Conservation (phyloP, 768 basidiomycete species). For the Strobilomyces echinocephalus region DNA sequence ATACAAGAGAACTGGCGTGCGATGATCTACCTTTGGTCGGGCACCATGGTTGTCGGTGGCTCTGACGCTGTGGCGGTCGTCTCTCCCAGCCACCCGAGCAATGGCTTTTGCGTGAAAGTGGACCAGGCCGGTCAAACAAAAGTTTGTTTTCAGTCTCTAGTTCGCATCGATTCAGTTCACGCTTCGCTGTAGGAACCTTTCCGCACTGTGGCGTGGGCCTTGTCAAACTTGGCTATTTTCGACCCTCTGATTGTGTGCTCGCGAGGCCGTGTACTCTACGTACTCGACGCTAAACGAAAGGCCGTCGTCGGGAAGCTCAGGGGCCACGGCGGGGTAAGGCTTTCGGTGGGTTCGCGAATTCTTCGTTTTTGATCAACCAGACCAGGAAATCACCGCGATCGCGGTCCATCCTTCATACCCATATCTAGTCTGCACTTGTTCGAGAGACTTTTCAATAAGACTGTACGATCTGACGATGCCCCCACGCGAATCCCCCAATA, state of each 20-base stretch:
- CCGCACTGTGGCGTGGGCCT: constrained; percentile 53
- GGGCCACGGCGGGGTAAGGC: constrained; percentile 69
- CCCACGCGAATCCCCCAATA: constrained; percentile 35
- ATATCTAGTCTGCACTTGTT: constrained; percentile 65
- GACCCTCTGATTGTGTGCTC: constrained; percentile 62
- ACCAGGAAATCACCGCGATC: constrained; percentile 58
- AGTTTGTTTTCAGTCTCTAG: constrained; percentile 10
- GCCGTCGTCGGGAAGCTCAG: constrained; percentile 46
- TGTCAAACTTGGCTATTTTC: constrained; percentile 39
- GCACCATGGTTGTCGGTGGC: constrained; percentile 49
- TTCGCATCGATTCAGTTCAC: constrained; percentile 4
- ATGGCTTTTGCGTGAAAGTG: constrained; percentile 33
- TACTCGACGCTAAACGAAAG: constrained; percentile 44
- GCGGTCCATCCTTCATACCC: constrained; percentile 56
- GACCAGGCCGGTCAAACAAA: constrained; percentile 16
- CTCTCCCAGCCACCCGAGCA: constrained; percentile 20
- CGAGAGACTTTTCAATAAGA: constrained; percentile 63
- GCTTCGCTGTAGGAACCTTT: constrained; percentile 17
- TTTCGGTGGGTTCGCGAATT: neutral
- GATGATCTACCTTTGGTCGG: constrained; percentile 45
- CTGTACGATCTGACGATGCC: constrained; percentile 57
- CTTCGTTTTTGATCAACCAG: constrained; percentile 27
- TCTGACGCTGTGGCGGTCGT: constrained; percentile 35
- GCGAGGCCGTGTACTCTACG: constrained; percentile 48
- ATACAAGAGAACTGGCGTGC: constrained; percentile 38